These are phyloP conservation scores for Colletotrichum sp. DNA, from an alignment of 2,329 filamentous ascomycete species.

Conservation along the genomic window DNA sequence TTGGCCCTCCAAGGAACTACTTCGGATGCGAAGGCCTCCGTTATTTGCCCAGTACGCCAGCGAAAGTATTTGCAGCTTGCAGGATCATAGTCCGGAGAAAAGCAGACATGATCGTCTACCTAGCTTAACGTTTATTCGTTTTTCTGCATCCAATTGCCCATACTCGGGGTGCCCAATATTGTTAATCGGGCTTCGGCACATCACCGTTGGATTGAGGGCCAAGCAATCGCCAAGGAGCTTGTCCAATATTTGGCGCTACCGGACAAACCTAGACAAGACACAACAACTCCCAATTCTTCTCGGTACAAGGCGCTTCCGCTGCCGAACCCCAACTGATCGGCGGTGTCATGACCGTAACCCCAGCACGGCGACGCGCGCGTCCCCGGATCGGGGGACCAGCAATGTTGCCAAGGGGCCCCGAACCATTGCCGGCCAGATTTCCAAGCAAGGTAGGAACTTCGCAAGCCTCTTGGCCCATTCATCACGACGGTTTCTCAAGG, in stretches of 20 bases:
- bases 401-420: background rate
- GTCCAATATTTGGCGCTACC: background rate
- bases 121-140: background rate
- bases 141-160: background rate
- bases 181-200: background rate
- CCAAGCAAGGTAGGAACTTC: background rate
- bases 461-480: slow-evolving; percentile 10
- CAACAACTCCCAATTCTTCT: background rate
- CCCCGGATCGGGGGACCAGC: background rate
- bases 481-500: background rate
- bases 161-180: background rate
- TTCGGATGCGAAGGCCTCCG: background rate
- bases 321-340: background rate
- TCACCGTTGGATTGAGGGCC: background rate
- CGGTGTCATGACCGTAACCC: background rate
- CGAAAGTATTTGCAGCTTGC: background rate
- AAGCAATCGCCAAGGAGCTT: slow-evolving; percentile 7
- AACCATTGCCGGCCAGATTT: background rate
- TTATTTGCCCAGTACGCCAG: background rate
- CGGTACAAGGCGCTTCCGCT: slow-evolving; percentile 3
- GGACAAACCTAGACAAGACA: background rate
- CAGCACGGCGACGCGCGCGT: background rate
- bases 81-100: background rate
- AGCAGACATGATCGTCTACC: background rate
- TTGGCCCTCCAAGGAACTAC: background rate